These are phyloP conservation scores for Litchi chinensis DNA, from an alignment of 345 rosid genomes.

Conservation along the genomic window DNA sequence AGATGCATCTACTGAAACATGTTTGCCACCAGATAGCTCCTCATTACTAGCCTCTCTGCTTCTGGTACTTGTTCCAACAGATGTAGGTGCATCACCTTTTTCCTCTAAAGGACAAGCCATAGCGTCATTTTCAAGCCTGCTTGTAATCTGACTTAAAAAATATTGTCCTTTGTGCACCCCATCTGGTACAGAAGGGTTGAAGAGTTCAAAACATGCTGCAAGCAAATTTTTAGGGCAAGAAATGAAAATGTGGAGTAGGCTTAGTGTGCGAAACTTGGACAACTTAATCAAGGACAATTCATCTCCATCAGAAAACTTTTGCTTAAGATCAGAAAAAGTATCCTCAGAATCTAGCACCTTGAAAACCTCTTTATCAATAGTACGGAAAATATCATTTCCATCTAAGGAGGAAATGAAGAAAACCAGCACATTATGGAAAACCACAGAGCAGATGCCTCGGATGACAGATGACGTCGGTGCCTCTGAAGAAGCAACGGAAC, in stretches of 20 bases:
- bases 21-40: conserved; percentile 36
- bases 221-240: conserved; percentile 66
- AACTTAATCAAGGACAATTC: conserved; percentile 54
- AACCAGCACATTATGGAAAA: conserved; percentile 69
- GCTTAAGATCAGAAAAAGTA: conserved; percentile 59
- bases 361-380: conserved; percentile 53
- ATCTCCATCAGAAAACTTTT: conserved; percentile 58
- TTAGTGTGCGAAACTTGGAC: conserved; percentile 57
- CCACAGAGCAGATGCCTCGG: conserved; percentile 64
- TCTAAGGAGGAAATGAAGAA: conserved; percentile 63
- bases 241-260: conserved; percentile 66
- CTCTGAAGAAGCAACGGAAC: conserved; percentile 61
- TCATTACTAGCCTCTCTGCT: conserved; percentile 30
- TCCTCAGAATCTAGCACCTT: conserved; percentile 56
- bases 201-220: conserved; percentile 75
- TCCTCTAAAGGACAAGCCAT: conserved; percentile 27
- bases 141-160: conserved; percentile 62
- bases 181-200: conserved; percentile 51
- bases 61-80: conserved; percentile 40
- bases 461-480: conserved; percentile 47
- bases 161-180: conserved; percentile 57
- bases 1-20: conserved; percentile 38
- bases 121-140: conserved; percentile 45
- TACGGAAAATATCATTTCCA: conserved; percentile 55
- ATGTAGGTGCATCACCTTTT: conserved; percentile 38